A percentile compares a stretch with the other conserved stretches of the same genome.
phyloP scores from a whole-genome alignment of 768 basidiomycete species.

The Tubosaeta sp. region DNA sequence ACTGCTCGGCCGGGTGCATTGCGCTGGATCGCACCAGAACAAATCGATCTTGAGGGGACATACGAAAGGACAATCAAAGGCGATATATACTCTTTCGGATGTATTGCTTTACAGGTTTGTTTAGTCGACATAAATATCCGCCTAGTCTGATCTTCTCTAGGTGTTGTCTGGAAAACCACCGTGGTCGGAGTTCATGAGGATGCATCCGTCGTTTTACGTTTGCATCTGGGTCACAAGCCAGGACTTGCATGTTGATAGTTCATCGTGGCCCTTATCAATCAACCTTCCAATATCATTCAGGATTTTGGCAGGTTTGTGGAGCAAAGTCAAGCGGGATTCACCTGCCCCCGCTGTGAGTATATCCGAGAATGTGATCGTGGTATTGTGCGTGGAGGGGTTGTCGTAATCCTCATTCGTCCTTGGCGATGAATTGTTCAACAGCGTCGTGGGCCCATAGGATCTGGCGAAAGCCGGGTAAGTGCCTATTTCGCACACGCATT shows the following conservation, averaged over 20 bases:
- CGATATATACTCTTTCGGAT: too few species aligned
- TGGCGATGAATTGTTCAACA: background rate
- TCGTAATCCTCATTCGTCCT: background rate
- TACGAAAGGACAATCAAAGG: too few species aligned
- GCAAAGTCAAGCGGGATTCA: conserved; percentile 12
- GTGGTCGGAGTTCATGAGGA: background rate
- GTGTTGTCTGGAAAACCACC: background rate
- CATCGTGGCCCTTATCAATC: too few species aligned
- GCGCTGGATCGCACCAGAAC: too few species aligned
- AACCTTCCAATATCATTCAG: background rate
- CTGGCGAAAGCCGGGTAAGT: conserved; percentile 21
- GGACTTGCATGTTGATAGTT: too few species aligned
- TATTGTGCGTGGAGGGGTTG: conserved; percentile 14
- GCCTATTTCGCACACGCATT: background rate
- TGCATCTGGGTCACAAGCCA: background rate
- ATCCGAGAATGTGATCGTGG: conserved; percentile 14
- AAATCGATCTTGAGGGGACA: too few species aligned
- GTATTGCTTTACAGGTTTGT: too few species aligned
- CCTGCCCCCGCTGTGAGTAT: background rate
- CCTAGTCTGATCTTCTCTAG: background rate
- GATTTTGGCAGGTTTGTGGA: conserved; percentile 1
- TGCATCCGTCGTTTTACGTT: background rate
- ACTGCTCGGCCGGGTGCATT: background rate
- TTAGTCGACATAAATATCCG: too few species aligned
- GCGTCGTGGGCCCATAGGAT: conserved; percentile 17